These are phyloP conservation scores for Blastobotrys malaysiensis DNA, from an alignment of 1,139 yeast species.

Conservation along the genomic window DNA sequence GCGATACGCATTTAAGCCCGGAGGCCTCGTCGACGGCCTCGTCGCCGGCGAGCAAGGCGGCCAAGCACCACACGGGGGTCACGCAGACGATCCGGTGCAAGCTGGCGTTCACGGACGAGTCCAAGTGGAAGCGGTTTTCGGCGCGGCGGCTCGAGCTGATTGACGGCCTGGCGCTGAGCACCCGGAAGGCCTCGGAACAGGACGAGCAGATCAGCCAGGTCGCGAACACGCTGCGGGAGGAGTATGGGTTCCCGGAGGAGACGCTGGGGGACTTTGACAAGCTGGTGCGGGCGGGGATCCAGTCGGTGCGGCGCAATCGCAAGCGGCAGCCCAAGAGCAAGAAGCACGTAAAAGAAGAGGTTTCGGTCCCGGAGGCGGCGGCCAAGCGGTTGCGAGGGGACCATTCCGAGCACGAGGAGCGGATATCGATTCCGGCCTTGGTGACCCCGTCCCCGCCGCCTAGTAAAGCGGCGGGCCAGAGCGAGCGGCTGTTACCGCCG, in stretches of 20 bases:
- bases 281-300: slow-evolving; percentile 88
- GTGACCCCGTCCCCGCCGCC: slow-evolving; percentile 3
- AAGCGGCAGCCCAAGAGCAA: slow-evolving; percentile 43
- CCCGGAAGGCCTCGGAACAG: slow-evolving; percentile 87
- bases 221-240: slow-evolving; percentile 67
- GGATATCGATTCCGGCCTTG: slow-evolving; percentile 2
- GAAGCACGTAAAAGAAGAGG: background rate
- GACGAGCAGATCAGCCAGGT: slow-evolving; percentile 73
- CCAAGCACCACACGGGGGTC: slow-evolving; percentile 10
- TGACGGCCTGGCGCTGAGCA: slow-evolving; percentile 69
- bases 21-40: background rate
- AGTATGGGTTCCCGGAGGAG: slow-evolving; percentile 62
- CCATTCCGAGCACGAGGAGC: background rate
- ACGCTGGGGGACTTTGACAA: slow-evolving; percentile 72
- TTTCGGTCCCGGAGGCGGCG: background rate
- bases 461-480: background rate
- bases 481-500: slow-evolving; percentile 6
- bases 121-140: slow-evolving; percentile 82
- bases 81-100: slow-evolving; percentile 73
- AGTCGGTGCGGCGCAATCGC: slow-evolving; percentile 64
- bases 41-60: background rate
- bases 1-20: background rate
- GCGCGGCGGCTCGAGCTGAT: slow-evolving; percentile 84
- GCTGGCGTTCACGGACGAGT: slow-evolving; percentile 72
- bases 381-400: background rate